These are phyloP conservation scores for Fomitopsis schrenkii DNA, from an alignment of 1,284 basidiomycete genomes.

Conservation along the genomic window DNA sequence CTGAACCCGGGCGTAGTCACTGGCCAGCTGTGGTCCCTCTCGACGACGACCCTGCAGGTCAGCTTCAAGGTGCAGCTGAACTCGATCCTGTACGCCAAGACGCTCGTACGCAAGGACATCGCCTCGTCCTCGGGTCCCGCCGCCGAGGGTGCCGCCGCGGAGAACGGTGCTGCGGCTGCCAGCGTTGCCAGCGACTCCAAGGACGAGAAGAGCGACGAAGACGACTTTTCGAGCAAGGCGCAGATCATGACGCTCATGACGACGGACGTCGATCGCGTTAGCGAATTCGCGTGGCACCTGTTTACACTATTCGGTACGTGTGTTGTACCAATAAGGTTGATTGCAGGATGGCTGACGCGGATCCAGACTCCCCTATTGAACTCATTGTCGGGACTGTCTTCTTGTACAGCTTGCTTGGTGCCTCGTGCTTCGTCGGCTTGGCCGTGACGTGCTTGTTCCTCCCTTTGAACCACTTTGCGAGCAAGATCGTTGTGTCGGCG, in stretches of 20 bases:
- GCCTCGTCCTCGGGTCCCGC: conserved; percentile 52
- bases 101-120: conserved; percentile 83
- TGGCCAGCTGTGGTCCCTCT: conserved; percentile 66
- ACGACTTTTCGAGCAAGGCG: conserved; percentile 84
- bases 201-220: conserved; percentile 50
- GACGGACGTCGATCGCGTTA: conserved; percentile 87
- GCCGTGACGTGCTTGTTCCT: conserved; percentile 81
- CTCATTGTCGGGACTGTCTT: conserved; percentile 78
- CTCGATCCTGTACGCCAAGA: conserved; percentile 84
- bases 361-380: conserved; percentile 80
- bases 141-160: conserved; percentile 11
- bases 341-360: not conserved
- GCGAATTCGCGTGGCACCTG: conserved; percentile 80
- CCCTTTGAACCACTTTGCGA: conserved; percentile 85
- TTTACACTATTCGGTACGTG: conserved; percentile 58
- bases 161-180: conserved; percentile 10
- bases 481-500: conserved; percentile 77
- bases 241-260: conserved; percentile 90
- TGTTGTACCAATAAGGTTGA: no score
- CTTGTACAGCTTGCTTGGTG: conserved; percentile 78
- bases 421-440: conserved; percentile 79
- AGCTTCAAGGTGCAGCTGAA: conserved; percentile 82
- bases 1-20: conserved; percentile 22
- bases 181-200: conserved; percentile 2
- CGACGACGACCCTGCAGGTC: conserved; percentile 69